Percentiles rank a stretch among this genome's conserved stretches.
Conservation (phyloP, 2,329 filamentous ascomycete species). For the Botrytis pseudocinerea region DNA sequence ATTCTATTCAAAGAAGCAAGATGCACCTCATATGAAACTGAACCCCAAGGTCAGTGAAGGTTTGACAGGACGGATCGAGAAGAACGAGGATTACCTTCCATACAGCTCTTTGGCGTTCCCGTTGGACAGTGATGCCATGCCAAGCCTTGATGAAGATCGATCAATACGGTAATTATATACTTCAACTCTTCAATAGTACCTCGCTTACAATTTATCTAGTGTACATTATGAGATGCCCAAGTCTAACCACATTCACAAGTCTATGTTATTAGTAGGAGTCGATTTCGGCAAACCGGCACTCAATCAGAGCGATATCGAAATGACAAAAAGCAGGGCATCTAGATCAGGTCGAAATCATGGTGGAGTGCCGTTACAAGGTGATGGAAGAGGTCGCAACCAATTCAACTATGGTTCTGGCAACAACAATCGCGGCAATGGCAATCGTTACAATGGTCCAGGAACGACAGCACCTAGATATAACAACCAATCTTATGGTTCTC, state of each 20-base stretch:
- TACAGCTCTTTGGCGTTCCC: conserved; percentile 80
- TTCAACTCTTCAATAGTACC: not conserved
- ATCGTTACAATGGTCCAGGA: conserved; percentile 19
- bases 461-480: conserved; percentile 22
- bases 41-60: conserved; percentile 75
- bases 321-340: conserved; percentile 64
- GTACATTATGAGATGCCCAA: conserved; percentile 84
- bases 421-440: conserved; percentile 30
- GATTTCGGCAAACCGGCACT: conserved; percentile 71
- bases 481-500: conserved; percentile 19
- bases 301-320: conserved; percentile 72
- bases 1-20: conserved; percentile 91
- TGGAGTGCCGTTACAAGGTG: conserved; percentile 60
- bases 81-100: conserved; percentile 80
- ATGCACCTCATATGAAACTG: conserved; percentile 64
- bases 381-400: conserved; percentile 49
- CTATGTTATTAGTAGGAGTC: conserved; percentile 86
- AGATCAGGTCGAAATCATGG: conserved; percentile 69
- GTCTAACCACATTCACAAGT: conserved; percentile 76
- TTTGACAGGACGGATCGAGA: conserved; percentile 76
- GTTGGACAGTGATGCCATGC: conserved; percentile 68
- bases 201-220: conserved; percentile 48
- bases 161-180: conserved; percentile 68
- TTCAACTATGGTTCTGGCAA: conserved; percentile 53
- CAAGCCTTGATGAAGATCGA: conserved; percentile 78